Evolutionary conservation across 352 stramenopile species (phyloP).

Genomic region (Globisporangium spiculum): DNA sequence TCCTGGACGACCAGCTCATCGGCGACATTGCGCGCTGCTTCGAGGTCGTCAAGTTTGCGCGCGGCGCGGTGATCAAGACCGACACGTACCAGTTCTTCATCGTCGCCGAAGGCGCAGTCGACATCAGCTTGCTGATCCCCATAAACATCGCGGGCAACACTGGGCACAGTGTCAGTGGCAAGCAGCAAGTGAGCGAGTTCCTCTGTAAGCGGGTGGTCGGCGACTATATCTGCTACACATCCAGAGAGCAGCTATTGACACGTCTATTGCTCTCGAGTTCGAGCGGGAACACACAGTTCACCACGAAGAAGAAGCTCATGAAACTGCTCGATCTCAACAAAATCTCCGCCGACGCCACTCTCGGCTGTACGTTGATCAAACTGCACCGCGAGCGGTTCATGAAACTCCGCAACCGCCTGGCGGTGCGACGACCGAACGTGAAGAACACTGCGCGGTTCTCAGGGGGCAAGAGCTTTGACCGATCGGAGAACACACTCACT

Average conservation of each 20-base stretch:
- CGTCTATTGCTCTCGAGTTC: slow-evolving; percentile 34
- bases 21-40: slow-evolving; percentile 63
- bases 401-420: slow-evolving; percentile 34
- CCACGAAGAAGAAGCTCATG: slow-evolving; percentile 50
- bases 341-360: slow-evolving; percentile 45
- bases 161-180: slow-evolving; percentile 10
- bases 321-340: slow-evolving; percentile 59
- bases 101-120: slow-evolving; percentile 49
- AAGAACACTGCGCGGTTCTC: slow-evolving; percentile 63
- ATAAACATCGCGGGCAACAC: background rate
- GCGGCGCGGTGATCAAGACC: slow-evolving; percentile 44
- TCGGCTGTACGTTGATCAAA: slow-evolving; percentile 58
- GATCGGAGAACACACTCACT: slow-evolving; percentile 27
- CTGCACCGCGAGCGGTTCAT: slow-evolving; percentile 51
- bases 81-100: slow-evolving; percentile 55
- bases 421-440: slow-evolving; percentile 20
- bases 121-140: slow-evolving; percentile 53
- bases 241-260: slow-evolving; percentile 41
- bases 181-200: slow-evolving; percentile 51
- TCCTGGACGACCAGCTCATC: slow-evolving; percentile 53
- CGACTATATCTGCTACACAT: slow-evolving; percentile 60
- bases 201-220: slow-evolving; percentile 53
- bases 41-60: slow-evolving; percentile 38
- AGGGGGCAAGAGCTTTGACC: slow-evolving; percentile 19
- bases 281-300: slow-evolving; percentile 18